Percentiles rank a stretch among this genome's conserved stretches.
Conservation (phyloP, 805 yeast genomes). For the Candida endomychidarum region DNA sequence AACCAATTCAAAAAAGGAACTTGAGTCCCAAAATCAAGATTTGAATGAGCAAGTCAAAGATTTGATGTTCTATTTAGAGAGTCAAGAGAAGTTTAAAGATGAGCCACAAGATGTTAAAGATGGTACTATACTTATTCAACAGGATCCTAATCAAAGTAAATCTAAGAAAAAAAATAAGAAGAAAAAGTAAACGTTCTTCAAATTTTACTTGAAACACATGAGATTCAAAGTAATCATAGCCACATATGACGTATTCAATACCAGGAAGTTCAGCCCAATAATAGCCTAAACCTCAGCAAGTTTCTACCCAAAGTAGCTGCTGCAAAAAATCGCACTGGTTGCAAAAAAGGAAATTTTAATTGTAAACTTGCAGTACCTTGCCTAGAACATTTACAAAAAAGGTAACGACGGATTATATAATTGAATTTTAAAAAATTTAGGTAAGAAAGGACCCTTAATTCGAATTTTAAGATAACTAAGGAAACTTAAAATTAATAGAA, state of each 20-base stretch:
- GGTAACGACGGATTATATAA: background rate
- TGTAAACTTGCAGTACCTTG: conserved; percentile 8
- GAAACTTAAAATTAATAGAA: background rate
- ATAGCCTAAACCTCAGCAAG: no score
- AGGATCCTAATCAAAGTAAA: conserved; percentile 18
- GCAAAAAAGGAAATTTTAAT: conserved; percentile 8
- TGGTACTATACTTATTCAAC: conserved; percentile 58
- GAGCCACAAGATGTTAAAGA: conserved; percentile 72
- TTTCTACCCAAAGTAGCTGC: no score
- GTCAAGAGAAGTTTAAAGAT: conserved; percentile 68
- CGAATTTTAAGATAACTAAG: conserved; percentile 3
- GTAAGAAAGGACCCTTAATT: background rate
- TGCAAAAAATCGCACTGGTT: no score
- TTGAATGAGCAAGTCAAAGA: conserved; percentile 67
- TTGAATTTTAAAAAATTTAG: background rate
- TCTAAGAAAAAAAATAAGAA: conserved; percentile 21
- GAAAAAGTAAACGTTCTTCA: conserved; percentile 9
- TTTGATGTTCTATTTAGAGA: conserved; percentile 75
- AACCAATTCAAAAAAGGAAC: conserved; percentile 22
- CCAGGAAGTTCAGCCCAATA: no score
- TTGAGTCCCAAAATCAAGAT: conserved; percentile 46
- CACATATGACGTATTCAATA: no score
- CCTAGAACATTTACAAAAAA: background rate
- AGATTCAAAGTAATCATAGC: no score
- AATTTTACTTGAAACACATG: background rate